These are phyloP conservation scores for Ceratobasidium papillatum DNA, from an alignment of 1,284 basidiomycete genomes.

Conservation along the genomic window DNA sequence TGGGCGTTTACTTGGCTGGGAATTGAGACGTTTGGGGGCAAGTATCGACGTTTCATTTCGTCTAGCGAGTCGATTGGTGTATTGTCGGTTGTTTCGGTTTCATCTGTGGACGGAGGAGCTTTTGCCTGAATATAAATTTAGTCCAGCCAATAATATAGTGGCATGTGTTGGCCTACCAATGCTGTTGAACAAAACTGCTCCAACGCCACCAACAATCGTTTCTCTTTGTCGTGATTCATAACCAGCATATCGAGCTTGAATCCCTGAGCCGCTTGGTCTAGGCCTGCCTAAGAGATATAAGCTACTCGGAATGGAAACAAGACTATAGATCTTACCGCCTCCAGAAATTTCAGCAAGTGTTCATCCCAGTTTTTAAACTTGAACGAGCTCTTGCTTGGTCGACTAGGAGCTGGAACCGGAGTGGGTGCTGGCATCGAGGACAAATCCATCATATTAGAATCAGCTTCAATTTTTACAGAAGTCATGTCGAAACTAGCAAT, in stretches of 20 bases:
- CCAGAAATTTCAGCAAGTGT: conserved; percentile 21
- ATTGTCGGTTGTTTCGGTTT: conserved; percentile 43
- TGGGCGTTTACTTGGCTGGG: conserved; percentile 57
- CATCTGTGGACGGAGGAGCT: conserved; percentile 47
- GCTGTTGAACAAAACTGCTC: conserved; percentile 63
- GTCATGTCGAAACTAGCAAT: not conserved
- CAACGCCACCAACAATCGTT: conserved; percentile 60
- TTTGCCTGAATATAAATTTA: conserved; percentile 43
- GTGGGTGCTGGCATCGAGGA: not conserved
- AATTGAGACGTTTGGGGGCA: conserved; percentile 59
- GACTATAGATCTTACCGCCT: not conserved
- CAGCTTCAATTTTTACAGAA: conserved; percentile 3
- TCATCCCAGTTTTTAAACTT: conserved; percentile 36
- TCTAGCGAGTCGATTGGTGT: conserved; percentile 57
- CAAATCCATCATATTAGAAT: not conserved
- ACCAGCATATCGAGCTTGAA: conserved; percentile 76
- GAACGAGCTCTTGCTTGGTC: conserved; percentile 6
- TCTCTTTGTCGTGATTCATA: conserved; percentile 71
- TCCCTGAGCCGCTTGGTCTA: conserved; percentile 68
- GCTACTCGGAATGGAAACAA: not conserved
- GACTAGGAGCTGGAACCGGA: not conserved
- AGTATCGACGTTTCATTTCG: conserved; percentile 70
- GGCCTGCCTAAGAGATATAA: conserved; percentile 55
- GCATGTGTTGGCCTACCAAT: conserved; percentile 55
- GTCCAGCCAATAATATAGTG: not conserved